These are phyloP conservation scores for Grosmannia clavigera DNA, from an alignment of 2,329 filamentous ascomycete species.

Conservation along the genomic window DNA sequence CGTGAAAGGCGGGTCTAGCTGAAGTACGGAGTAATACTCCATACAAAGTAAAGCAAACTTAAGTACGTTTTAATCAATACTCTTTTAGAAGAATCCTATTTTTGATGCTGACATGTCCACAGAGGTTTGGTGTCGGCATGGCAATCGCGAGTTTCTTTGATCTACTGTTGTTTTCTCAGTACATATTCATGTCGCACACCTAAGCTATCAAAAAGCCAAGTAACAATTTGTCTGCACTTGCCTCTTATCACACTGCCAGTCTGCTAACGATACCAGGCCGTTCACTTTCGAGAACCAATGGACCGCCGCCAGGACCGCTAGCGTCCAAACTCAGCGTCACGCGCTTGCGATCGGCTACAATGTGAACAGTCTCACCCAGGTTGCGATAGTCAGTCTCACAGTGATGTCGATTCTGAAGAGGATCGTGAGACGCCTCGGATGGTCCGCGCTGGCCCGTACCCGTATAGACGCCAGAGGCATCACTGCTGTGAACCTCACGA, in stretches of 20 bases:
- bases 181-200: not conserved
- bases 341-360: conserved; percentile 56
- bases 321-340: conserved; percentile 64
- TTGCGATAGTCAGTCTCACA: conserved; percentile 76
- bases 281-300: conserved; percentile 54
- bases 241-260: conserved; percentile 19
- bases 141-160: no score
- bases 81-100: no score
- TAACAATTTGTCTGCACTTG: not conserved
- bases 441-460: not conserved
- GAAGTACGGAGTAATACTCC: no score
- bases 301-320: conserved; percentile 51
- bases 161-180: no score
- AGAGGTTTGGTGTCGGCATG: no score
- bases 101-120: no score
- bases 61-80: no score
- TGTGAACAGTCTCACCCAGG: conserved; percentile 62
- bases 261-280: conserved; percentile 21
- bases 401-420: conserved; percentile 18
- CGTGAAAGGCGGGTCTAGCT: no score
- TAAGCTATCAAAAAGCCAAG: not conserved
- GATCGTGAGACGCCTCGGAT: not conserved
- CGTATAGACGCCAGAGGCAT: conserved; percentile 2
- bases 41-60: no score
- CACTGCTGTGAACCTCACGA: conserved; percentile 39